phyloP scores from a whole-genome alignment of 139 green algal genomes.

The Pleodorina starrii region DNA sequence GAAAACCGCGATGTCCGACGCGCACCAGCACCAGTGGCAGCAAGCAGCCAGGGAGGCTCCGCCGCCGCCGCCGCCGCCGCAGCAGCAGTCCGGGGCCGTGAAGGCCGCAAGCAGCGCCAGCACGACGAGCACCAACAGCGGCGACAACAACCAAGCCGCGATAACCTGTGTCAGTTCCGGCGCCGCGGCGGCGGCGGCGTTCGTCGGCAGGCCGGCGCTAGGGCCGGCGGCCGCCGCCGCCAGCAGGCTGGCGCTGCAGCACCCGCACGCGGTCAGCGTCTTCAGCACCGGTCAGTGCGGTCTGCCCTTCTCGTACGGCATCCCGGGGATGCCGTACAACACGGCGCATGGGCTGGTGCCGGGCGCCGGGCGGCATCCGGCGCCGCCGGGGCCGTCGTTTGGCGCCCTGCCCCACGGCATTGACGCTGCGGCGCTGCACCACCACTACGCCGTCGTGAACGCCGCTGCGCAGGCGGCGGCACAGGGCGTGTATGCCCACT shows the following conservation, averaged over 20 bases:
- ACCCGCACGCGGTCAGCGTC: neutral
- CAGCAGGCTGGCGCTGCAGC: neutral
- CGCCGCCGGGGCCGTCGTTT: too few relatives aligned
- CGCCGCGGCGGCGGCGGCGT: too few relatives aligned
- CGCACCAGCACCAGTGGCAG: too few relatives aligned
- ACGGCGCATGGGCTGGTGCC: neutral
- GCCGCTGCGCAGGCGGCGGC: constrained; percentile 11
- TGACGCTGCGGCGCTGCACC: neutral
- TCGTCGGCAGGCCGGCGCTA: neutral
- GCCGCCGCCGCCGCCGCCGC: neutral
- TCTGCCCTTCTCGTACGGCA: constrained; percentile 1
- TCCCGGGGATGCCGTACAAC: neutral
- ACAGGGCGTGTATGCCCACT: neutral
- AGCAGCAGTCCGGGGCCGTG: neutral
- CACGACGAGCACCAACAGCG: neutral
- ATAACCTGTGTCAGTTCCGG: neutral
- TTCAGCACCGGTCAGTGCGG: neutral
- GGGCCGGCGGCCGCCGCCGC: too few relatives aligned
- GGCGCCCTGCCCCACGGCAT: neutral
- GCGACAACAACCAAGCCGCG: neutral
- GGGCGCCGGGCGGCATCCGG: neutral
- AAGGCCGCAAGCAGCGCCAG: neutral
- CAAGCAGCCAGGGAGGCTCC: neutral
- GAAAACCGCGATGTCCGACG: too few relatives aligned
- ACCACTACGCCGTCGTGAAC: neutral